Base-by-base conservation (phyloP, 805 yeast genomes). In the Dipodascopsis tothii region DNA sequence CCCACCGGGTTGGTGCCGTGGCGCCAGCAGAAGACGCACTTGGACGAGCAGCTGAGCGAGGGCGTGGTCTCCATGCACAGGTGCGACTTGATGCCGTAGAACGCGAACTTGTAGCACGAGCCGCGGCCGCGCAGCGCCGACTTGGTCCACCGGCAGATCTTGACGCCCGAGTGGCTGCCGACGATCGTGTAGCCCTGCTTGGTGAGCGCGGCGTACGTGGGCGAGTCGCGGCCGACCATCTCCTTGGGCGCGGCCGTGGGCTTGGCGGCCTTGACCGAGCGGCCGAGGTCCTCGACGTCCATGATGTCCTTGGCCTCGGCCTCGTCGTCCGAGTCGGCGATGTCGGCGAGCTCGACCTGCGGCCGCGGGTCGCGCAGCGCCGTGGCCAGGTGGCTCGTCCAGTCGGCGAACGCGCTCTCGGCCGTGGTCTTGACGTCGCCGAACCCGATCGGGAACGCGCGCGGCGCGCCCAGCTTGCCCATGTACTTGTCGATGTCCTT, bases 1-100 rank as follows among this genome's bases (percentile, higher is more conserved):
- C 95, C 95, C 1, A 88, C 96, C 0, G 96, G 96, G 59, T 87
- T 88, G 2, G 96, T 87, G 39, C 96, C 96, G 63, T 87, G 96
- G 61, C 96, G 75, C 96, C 96, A 87, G 66, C 96, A 87, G 60
- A 87, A 87, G 3, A 88, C 96, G 72, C 96, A 87, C 62, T 87
- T 87, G 60, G 87, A 87, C 3, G 96, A 85, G 63, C 96, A 87
- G 5, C 95, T 90, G 46, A 87, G 69, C 1, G 94, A 81, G 1
- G 96, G 96, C 0, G 96, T 87, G 2, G 96, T 78, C 61, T 87
- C 96, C 96, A 87, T 87, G 65, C 96, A 87, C 44, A 90, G 68
- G 65, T 90, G 96, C 2, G 94, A 82, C 48, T 74, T 77, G 56
- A 87, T 87, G 20, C 96, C 96, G 61, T 88, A 87, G 56, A 87